Evolutionary conservation across 1,284 basidiomycete species (phyloP), one percentile per base, ranked within the genome.

Genomic region (Boletus hoseneyae): DNA sequence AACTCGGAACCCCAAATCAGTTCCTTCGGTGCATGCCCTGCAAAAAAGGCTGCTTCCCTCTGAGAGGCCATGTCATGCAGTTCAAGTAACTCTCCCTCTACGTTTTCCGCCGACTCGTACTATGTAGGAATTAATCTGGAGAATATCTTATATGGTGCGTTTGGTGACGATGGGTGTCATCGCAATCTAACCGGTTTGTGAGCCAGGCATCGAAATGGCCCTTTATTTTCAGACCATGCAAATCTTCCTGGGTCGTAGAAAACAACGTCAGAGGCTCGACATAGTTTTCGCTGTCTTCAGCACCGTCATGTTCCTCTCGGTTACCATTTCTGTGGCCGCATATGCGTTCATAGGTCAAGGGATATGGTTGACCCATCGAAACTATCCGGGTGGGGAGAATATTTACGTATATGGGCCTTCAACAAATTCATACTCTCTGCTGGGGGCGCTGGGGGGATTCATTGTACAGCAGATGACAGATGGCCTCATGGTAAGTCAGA

Each of bases 91-190:
- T 13, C 29, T 30, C 3, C 29, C 2, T 1, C 29, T 2, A 12
- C 29, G 3, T 10, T 11, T 6, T 30, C 29, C 29, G 10, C 3
- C 11, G 12, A 10, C 27, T 16, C 3, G 25, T 19, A 40, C 15
- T 53, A 51, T n/a, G 37, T 51, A 2, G 54, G 27, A 6, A 46
- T 40, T n/a, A 48, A 47, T 33, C 30, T 53, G 12, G 34, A 54
- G 21, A n/a, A 27, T n/a, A 45, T 54, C n/a, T 18, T 57, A 6
- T 58, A 52, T 35, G 55, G 46, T 50, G 29, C 40, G 49, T 47
- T 29, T 18, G 16, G 4, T 29, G 1, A 38, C 23, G 4, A 4
- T 25, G 23, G 6, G 10, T 10, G 35, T 36, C 18, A 36, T 11
- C 3, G 10, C 29, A 12, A 6, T 30, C 29, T 30, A 3, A 30